Percentiles rank a stretch among this genome's conserved stretches.
Evolutionary conservation across 208 protist species (phyloP).

Genomic region (Baffinella frigidus): DNA sequence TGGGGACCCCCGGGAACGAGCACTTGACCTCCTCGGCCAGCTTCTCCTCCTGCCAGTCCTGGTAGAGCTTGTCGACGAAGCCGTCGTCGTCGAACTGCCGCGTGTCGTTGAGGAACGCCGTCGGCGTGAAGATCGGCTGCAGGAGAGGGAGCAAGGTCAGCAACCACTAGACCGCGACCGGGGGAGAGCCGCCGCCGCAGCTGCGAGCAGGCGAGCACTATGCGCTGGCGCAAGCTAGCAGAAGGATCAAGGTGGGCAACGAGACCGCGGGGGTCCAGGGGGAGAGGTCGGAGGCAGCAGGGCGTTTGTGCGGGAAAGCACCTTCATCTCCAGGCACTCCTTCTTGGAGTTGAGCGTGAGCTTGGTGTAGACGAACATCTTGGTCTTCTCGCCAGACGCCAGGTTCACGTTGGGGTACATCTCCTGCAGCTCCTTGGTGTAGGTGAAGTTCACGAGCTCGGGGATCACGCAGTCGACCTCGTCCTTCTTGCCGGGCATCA

Average conservation of each 20-base stretch:
- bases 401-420: neutral
- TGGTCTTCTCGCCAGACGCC: slow-evolving; percentile 42
- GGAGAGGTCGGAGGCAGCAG: no score
- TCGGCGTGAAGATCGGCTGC: no score
- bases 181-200: no score
- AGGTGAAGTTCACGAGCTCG: neutral
- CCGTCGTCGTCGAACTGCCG: slow-evolving; percentile 23
- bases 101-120: no score
- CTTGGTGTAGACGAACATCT: slow-evolving; percentile 12
- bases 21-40: slow-evolving; percentile 5
- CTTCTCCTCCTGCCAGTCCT: neutral
- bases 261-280: no score
- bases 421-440: slow-evolving; percentile 26
- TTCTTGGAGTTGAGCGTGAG: slow-evolving; percentile 13
- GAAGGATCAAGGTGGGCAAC: no score
- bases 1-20: neutral
- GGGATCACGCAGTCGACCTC: slow-evolving; percentile 27
- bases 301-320: no score
- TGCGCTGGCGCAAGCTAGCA: no score
- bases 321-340: no score
- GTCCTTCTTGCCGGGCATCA: slow-evolving; percentile 44
- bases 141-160: no score
- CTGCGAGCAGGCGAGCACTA: no score
- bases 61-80: neutral
- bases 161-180: no score